A percentile compares a stretch with the other conserved stretches of the same genome.
Evolutionary conservation across 2,329 filamentous ascomycete genomes (phyloP).

Genomic region (Penicillium psychrosexuale): DNA sequence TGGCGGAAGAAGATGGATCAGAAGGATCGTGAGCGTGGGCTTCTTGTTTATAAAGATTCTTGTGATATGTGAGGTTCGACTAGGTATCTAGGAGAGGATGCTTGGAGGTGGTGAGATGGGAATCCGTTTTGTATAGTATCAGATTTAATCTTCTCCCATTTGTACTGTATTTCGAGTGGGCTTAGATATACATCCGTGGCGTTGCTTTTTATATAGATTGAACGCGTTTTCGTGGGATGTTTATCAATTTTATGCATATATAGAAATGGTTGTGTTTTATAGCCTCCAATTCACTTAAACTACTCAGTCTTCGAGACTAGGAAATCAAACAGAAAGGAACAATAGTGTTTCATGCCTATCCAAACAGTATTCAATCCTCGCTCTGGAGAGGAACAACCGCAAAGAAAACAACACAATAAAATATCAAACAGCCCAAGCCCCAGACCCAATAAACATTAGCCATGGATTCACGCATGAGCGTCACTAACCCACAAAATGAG

Average conservation of each 20-base stretch:
- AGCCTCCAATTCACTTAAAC: neutral
- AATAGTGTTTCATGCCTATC: neutral
- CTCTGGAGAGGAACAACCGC: neutral
- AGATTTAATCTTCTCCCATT: neutral
- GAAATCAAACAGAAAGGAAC: neutral
- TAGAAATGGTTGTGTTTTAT: neutral
- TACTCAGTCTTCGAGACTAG: neutral
- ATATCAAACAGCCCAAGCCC: neutral
- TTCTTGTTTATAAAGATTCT: slow-evolving; percentile 27
- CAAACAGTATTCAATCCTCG: neutral
- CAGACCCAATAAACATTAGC: neutral
- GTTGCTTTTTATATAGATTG: neutral
- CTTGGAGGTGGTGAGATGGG: neutral
- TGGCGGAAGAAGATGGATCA: slow-evolving; percentile 58
- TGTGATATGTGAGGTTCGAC: neutral
- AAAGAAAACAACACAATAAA: neutral
- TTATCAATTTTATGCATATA: neutral
- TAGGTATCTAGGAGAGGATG: neutral
- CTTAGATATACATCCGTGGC: neutral
- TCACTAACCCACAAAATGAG: neutral
- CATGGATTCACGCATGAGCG: neutral
- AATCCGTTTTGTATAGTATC: slow-evolving; percentile 1
- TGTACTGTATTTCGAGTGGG: neutral
- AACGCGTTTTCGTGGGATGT: neutral
- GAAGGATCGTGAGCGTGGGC: slow-evolving; percentile 47